Percentiles rank a stretch among this genome's conserved stretches.
These are phyloP conservation scores for Naumovozyma dairenensis DNA, from an alignment of 805 yeast species.

Conservation along the genomic window DNA sequence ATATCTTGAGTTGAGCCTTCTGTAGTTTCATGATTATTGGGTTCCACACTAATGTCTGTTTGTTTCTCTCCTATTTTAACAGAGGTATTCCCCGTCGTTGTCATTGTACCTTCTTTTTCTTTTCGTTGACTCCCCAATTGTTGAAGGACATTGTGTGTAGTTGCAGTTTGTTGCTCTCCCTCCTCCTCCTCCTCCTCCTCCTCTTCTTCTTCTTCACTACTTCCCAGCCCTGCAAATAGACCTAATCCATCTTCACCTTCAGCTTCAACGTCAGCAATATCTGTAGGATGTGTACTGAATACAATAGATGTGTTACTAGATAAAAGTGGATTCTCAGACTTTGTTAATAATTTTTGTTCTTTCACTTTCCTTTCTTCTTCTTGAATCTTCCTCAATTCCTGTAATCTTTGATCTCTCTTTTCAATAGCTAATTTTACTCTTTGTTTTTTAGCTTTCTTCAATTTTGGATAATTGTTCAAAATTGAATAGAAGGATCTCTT, in stretches of 20 bases:
- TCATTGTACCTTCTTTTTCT: too few species aligned
- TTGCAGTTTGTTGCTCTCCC: neutral
- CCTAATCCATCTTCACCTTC: constrained; percentile 24
- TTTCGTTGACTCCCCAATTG: too few species aligned
- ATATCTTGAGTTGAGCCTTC: too few species aligned
- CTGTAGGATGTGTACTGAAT: constrained; percentile 6
- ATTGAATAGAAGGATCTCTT: constrained; percentile 13
- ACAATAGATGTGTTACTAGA: too few species aligned
- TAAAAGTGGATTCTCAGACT: constrained; percentile 18
- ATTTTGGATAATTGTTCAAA: constrained; percentile 9
- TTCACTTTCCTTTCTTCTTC: constrained; percentile 24
- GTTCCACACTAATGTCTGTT: too few species aligned
- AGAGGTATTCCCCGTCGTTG: too few species aligned
- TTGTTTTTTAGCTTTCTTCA: constrained; percentile 13
- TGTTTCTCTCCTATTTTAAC: too few species aligned
- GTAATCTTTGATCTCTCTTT: constrained; percentile 25
- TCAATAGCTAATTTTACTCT: constrained; percentile 26
- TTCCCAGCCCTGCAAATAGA: constrained; percentile 25
- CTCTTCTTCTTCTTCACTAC: constrained; percentile 24
- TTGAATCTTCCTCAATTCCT: constrained; percentile 27
- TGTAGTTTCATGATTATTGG: too few species aligned
- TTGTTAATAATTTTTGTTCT: constrained; percentile 20
- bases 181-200: constrained; percentile 17
- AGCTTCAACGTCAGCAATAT: constrained; percentile 19
- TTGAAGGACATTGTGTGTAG: too few species aligned